Percentiles rank a stretch among this genome's conserved stretches.
phyloP scores from a whole-genome alignment of 306 rosid species.

The Sphenostylis stenocarpa region DNA sequence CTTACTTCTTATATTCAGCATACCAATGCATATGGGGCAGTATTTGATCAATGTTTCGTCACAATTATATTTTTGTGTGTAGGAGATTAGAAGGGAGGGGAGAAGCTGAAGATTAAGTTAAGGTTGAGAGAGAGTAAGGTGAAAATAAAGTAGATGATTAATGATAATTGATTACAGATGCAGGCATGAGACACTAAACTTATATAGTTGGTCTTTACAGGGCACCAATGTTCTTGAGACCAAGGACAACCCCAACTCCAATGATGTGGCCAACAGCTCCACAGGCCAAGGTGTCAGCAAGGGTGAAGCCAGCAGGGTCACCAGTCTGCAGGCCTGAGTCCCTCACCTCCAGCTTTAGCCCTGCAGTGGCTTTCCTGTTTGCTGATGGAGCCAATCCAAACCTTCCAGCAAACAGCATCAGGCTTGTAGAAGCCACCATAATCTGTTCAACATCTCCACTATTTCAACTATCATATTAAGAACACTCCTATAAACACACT shows the following conservation, averaged over 20 bases:
- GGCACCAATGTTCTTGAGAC: constrained; percentile 80
- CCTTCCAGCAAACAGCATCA: constrained; percentile 96
- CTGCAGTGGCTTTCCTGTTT: constrained; percentile 92
- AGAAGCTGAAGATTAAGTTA: background rate
- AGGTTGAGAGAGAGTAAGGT: background rate
- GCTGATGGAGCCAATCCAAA: constrained; percentile 97
- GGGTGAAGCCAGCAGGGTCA: constrained; percentile 97
- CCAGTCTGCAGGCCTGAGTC: constrained; percentile 96
- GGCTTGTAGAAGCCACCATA: constrained; percentile 73
- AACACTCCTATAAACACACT: no score
- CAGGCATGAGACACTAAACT: background rate
- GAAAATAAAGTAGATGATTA: background rate
- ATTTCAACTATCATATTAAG: no score
- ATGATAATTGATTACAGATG: constrained; percentile 23
- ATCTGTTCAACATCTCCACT: constrained; percentile 64
- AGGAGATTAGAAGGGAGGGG: background rate
- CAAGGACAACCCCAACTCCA: constrained; percentile 97
- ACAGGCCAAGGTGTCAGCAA: constrained; percentile 97
- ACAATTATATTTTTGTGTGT: background rate
- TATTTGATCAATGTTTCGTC: background rate
- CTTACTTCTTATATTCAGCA: background rate
- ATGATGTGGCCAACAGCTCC: constrained; percentile 87
- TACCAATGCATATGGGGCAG: background rate
- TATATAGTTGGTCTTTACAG: constrained; percentile 36
- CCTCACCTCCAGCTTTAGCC: constrained; percentile 83